phyloP scores from a whole-genome alignment of 2,329 filamentous ascomycete species.

The Colletotrichum shisoi region DNA sequence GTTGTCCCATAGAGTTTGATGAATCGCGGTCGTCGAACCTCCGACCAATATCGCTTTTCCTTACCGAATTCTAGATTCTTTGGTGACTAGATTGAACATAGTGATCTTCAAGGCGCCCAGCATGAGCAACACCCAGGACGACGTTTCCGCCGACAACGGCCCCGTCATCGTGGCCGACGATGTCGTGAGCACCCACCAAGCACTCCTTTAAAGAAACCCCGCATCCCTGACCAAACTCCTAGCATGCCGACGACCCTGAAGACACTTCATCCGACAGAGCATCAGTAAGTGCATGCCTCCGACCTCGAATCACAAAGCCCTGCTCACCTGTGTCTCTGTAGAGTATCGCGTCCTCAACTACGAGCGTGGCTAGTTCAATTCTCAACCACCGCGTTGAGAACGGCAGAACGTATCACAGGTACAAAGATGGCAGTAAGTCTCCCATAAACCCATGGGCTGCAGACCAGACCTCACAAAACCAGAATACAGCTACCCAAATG shows the following conservation, averaged over 20 bases:
- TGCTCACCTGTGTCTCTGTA: neutral
- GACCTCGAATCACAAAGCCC: no score
- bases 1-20: neutral
- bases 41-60: neutral
- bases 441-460: neutral
- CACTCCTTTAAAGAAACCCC: no score
- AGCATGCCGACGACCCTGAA: neutral
- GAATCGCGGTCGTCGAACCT: neutral
- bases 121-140: neutral
- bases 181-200: neutral
- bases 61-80: neutral
- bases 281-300: neutral
- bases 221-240: neutral
- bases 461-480: neutral
- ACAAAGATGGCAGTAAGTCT: conserved; percentile 24
- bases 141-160: neutral
- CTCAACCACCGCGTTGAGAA: conserved; percentile 49
- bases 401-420: conserved; percentile 50
- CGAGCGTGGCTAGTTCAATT: conserved; percentile 40
- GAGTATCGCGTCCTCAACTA: conserved; percentile 17
- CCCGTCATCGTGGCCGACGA: conserved; percentile 10
- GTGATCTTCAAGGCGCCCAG: neutral
- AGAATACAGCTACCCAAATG: conserved; percentile 38
- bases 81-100: neutral
- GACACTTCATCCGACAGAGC: conserved; percentile 1